Evolutionary conservation across 1,284 basidiomycete species (phyloP).

Genomic region (Papiliotrema flavescens): DNA sequence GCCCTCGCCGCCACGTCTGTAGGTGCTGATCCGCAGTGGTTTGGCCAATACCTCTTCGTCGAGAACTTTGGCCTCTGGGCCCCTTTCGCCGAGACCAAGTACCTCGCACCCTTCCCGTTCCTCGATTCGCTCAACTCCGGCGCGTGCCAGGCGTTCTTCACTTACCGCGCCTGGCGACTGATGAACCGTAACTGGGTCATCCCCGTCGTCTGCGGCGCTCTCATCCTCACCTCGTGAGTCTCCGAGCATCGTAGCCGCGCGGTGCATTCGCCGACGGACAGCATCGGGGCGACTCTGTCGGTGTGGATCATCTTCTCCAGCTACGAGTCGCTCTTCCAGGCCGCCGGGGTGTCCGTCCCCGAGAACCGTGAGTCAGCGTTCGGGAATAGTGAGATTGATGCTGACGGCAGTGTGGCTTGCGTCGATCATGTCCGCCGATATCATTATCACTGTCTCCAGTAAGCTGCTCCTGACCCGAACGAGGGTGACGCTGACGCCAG

Average conservation of each 20-base stretch:
- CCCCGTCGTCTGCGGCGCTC: constrained; percentile 2
- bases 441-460: constrained; percentile 23
- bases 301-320: constrained; percentile 19
- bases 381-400: neutral
- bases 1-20: neutral
- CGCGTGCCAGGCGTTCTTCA: constrained; percentile 14
- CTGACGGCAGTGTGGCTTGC: constrained; percentile 21
- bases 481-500: neutral
- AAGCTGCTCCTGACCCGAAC: neutral
- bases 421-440: constrained; percentile 23
- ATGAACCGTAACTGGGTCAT: constrained; percentile 6
- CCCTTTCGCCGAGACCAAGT: constrained; percentile 16
- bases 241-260: neutral
- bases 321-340: constrained; percentile 10
- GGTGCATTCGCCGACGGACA: neutral
- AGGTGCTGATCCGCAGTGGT: constrained; percentile 3
- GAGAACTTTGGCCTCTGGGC: constrained; percentile 18
- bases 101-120: constrained; percentile 21
- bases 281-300: constrained; percentile 13
- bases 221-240: constrained; percentile 10
- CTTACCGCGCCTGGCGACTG: constrained; percentile 16
- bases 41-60: constrained; percentile 23
- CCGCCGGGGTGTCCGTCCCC: constrained; percentile 6
- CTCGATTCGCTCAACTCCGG: constrained; percentile 18
- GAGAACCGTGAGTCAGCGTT: constrained; percentile 3